Percentiles rank a stretch among this genome's conserved stretches.
phyloP scores from a whole-genome alignment of 768 basidiomycete genomes.

The Tulasnella sp. region DNA sequence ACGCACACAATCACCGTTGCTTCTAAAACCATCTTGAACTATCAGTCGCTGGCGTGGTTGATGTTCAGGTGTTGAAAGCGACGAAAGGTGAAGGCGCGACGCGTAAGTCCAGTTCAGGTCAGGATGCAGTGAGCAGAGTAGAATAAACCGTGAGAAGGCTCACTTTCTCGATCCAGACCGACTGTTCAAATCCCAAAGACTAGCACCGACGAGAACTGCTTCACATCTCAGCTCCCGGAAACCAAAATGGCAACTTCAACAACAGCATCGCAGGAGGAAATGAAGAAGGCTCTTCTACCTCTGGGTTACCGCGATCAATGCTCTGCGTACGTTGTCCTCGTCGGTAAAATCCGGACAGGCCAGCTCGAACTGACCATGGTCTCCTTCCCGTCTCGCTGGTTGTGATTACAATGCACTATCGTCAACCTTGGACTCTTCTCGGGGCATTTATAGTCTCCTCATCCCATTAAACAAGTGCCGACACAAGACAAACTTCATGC shows the following conservation, averaged over 20 bases:
- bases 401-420: not conserved
- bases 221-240: not conserved
- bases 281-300: constrained; percentile 71
- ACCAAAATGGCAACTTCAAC: constrained; percentile 18
- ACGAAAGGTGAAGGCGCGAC: constrained; percentile 16
- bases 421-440: constrained; percentile 22
- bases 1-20: constrained; percentile 84
- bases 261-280: constrained; percentile 77
- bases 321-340: constrained; percentile 63
- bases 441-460: constrained; percentile 55
- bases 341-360: not conserved
- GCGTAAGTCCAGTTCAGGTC: constrained; percentile 27
- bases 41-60: not conserved
- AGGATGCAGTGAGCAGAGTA: not conserved
- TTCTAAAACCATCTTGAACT: constrained; percentile 77
- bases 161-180: not conserved
- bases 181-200: constrained; percentile 8
- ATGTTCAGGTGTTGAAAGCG: not conserved
- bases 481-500: constrained; percentile 67
- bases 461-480: constrained; percentile 87
- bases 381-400: not conserved
- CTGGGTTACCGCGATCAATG: constrained; percentile 85
- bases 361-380: not conserved
- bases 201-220: not conserved
- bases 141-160: constrained; percentile 2